A percentile compares a stretch with the other conserved stretches of the same genome.
phyloP scores from a whole-genome alignment of 108 stramenopile species.

The Hondaea fermentalgiana region DNA sequence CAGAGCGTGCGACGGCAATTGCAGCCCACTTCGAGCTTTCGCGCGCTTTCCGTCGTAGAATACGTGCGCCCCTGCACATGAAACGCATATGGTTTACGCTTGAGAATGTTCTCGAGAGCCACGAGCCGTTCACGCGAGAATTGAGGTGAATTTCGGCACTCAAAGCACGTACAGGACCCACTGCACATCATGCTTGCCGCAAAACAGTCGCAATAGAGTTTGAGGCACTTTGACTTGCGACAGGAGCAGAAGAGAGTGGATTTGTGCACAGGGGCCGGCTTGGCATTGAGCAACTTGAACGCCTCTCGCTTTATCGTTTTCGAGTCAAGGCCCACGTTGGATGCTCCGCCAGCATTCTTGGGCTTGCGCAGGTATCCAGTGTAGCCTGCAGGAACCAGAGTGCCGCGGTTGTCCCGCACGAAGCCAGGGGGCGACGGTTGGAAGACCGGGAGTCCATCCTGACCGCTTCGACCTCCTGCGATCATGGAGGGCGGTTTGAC shows the following conservation, averaged over 20 bases:
- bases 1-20: conserved; percentile 85
- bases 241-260: neutral
- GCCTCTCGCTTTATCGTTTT: neutral
- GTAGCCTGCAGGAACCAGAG: neutral
- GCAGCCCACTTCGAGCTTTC: conserved; percentile 72
- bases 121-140: neutral
- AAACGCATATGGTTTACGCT: neutral
- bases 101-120: neutral
- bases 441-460: neutral
- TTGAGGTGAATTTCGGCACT: neutral
- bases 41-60: neutral
- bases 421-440: neutral
- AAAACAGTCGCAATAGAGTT: conserved; percentile 43
- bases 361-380: neutral
- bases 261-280: neutral
- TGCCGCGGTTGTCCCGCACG: neutral
- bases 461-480: neutral
- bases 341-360: neutral
- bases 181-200: neutral
- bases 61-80: neutral
- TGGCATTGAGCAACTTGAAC: neutral
- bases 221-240: neutral
- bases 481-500: neutral
- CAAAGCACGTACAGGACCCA: neutral
- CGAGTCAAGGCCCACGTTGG: neutral